Base-by-base conservation (phyloP, 352 stramenopile genomes). In the Saprolegnia parasitica region DNA sequence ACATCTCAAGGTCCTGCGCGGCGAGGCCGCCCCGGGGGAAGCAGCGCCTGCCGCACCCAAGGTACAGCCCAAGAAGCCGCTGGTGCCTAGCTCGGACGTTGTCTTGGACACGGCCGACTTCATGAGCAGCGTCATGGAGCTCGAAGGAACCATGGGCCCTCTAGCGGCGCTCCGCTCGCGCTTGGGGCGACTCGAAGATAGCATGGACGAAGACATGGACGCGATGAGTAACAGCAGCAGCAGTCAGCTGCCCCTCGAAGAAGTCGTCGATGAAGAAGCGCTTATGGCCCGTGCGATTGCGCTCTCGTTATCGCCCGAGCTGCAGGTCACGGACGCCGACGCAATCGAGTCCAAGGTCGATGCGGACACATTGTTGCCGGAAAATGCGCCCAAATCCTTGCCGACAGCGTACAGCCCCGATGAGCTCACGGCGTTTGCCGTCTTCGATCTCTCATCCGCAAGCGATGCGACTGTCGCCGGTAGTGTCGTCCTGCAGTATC, bases 261-360 rank as follows among this genome's bases (percentile, higher is more conserved):
- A 89, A 18, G 76, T 81, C 5, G 83, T 92, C 26, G 87, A 96
- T 71, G 87, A 96, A 80, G 87, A 96, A 62, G 87, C 83, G 15
- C 70, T 96, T n/a, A 96, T 96, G 87, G 87, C 87, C 18, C 79
- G 86, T 57, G 87, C 87, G 37, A 96, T 96, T 47, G 87, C 87
- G 5, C 75, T 96, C n/a, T 96, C 87, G 8, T 73, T 96, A 4
- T 96, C 87, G 4, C 83, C 87, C 1, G 87, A 94, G 72, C 78
- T 91, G 50, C 89, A 80, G 50, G 71, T 90, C 45, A 75, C 76
- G n/a, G 84, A 95, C 45, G 77, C 89, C 76, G 76, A 68, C 15
- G 70, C 81, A 9, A 45, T 29, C 6, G 39, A 29, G 47, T 10
- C 42, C 42, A 49, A 4, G 42, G 42, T 49, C 13, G 42, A 49